These are phyloP conservation scores for Psilocybe sp. DNA, from an alignment of 768 basidiomycete genomes.

Conservation along the genomic window DNA sequence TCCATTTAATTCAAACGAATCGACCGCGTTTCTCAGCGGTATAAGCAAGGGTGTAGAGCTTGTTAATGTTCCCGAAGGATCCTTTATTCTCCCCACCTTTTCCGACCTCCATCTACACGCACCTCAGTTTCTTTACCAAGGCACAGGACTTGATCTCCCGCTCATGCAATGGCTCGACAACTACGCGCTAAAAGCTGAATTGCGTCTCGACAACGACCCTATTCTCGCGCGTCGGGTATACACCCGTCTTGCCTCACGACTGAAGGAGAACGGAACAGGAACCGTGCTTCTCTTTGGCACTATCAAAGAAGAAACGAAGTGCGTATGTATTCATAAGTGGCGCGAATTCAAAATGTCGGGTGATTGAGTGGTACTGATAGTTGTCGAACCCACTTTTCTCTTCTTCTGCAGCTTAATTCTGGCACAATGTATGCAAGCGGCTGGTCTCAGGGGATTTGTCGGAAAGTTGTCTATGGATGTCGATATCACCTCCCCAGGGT, in stretches of 20 bases:
- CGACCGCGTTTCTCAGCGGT: no score
- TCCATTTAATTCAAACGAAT: no score
- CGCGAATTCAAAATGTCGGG: not conserved
- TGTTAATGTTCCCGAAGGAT: constrained; percentile 41
- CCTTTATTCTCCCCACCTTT: constrained; percentile 76
- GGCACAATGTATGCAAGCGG: constrained; percentile 66
- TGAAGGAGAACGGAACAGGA: constrained; percentile 75
- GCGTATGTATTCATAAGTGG: not conserved
- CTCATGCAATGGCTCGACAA: constrained; percentile 81
- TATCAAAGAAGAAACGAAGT: constrained; percentile 83
- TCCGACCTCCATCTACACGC: constrained; percentile 86
- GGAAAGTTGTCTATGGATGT: constrained; percentile 84
- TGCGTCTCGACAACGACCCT: constrained; percentile 62
- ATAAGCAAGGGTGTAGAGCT: no score
- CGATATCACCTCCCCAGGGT: constrained; percentile 47
- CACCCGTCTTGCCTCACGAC: constrained; percentile 55
- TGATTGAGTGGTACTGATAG: not conserved
- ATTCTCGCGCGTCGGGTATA: constrained; percentile 68
- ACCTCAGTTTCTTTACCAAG: constrained; percentile 86
- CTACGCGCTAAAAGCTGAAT: constrained; percentile 83
- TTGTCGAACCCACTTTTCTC: not conserved
- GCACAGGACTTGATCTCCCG: constrained; percentile 81
- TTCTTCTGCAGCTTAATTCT: constrained; percentile 62
- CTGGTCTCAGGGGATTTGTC: constrained; percentile 78
- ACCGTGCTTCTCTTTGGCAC: constrained; percentile 81